These are phyloP conservation scores for Citrus reticulata DNA, from an alignment of 345 rosid species.

Conservation along the genomic window DNA sequence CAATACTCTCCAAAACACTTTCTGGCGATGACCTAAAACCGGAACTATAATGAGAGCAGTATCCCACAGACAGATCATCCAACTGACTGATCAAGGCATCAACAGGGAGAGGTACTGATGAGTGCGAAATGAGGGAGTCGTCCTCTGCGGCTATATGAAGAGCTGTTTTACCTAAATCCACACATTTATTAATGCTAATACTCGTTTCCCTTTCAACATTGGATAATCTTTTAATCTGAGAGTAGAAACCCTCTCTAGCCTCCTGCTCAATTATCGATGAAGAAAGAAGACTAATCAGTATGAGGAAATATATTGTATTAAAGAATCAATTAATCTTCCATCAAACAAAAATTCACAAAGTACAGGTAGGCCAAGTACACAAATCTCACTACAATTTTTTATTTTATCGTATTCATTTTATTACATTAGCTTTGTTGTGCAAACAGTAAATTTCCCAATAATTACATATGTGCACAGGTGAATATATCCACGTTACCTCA, in stretches of 20 bases:
- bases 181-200: constrained; percentile 49
- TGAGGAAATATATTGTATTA: background rate
- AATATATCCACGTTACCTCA: background rate
- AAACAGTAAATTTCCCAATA: no score
- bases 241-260: constrained; percentile 39
- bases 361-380: background rate
- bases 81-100: constrained; percentile 48
- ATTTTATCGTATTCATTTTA: no score
- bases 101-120: constrained; percentile 61
- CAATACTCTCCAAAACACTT: constrained; percentile 44
- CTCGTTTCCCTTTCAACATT: constrained; percentile 53
- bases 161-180: constrained; percentile 54
- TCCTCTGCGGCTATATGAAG: constrained; percentile 68
- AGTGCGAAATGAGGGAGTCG: constrained; percentile 58
- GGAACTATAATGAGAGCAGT: constrained; percentile 38
- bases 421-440: no score
- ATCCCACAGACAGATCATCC: constrained; percentile 66
- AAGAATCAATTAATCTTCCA: background rate
- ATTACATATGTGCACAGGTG: background rate
- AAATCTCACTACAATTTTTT: no score
- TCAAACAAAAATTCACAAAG: background rate
- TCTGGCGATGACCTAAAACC: constrained; percentile 33
- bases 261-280: constrained; percentile 29
- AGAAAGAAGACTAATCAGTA: background rate
- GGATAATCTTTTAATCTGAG: constrained; percentile 36